phyloP scores from a whole-genome alignment of 1,284 basidiomycete genomes.

The Coriolopsis trogii region DNA sequence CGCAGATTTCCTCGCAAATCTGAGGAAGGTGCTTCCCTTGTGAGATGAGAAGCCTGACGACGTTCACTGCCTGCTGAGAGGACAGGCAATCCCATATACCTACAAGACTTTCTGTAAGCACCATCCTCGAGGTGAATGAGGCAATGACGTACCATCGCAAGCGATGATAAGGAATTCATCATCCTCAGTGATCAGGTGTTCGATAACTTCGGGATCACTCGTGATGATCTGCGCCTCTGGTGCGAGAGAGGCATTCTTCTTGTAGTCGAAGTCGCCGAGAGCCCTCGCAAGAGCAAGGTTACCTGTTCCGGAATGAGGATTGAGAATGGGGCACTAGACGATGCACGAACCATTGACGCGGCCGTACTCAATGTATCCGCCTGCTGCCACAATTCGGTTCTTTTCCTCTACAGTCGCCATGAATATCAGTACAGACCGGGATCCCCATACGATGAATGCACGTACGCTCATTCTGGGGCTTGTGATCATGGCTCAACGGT shows the following conservation, averaged over 20 bases:
- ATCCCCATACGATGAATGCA: not conserved
- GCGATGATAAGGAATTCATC: constrained; percentile 97
- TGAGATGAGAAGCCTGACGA: constrained; percentile 83
- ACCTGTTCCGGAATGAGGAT: constrained; percentile 50
- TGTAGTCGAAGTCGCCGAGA: constrained; percentile 98
- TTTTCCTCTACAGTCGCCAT: constrained; percentile 67
- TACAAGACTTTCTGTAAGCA: constrained; percentile 34
- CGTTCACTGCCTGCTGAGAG: constrained; percentile 93
- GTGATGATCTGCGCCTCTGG: constrained; percentile 97
- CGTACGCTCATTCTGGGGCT: constrained; percentile 87
- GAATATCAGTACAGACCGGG: constrained; percentile 7
- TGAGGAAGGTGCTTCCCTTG: constrained; percentile 80
- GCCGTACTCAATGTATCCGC: constrained; percentile 96
- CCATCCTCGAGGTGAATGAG: not conserved
- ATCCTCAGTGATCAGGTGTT: constrained; percentile 81
- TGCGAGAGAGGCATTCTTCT: constrained; percentile 83
- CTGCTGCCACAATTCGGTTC: constrained; percentile 88
- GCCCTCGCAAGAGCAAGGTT: constrained; percentile 96
- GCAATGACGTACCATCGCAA: constrained; percentile 81
- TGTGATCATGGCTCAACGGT: constrained; percentile 94
- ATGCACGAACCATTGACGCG: constrained; percentile 87
- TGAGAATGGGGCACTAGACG: constrained; percentile 1
- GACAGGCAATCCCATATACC: constrained; percentile 99
- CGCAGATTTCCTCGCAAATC: constrained; percentile 91
- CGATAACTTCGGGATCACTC: constrained; percentile 89